A percentile compares a stretch with the other conserved stretches of the same genome.
These are phyloP conservation scores for Geosmithia morbida DNA, from an alignment of 2,329 filamentous ascomycete species.

Conservation along the genomic window DNA sequence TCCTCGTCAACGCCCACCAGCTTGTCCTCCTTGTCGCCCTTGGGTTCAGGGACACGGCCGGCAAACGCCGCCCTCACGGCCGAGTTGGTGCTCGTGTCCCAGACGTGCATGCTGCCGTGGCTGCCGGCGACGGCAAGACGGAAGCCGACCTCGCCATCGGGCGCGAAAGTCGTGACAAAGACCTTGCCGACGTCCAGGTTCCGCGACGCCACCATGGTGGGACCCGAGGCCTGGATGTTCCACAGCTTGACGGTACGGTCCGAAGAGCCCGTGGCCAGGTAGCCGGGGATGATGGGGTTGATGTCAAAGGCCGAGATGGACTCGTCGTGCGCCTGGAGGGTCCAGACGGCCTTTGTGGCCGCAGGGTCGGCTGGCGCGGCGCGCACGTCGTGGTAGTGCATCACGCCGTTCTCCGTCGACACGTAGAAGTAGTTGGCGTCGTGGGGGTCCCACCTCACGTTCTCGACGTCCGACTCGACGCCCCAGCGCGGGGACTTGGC, in stretches of 20 bases:
- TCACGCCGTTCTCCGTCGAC: conserved; percentile 78
- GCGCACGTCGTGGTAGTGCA: conserved; percentile 85
- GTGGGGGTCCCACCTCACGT: conserved; percentile 84
- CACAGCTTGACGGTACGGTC: conserved; percentile 95
- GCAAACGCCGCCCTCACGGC: conserved; percentile 78
- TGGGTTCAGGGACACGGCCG: conserved; percentile 39
- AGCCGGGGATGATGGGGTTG: conserved; percentile 80
- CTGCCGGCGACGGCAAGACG: conserved; percentile 86
- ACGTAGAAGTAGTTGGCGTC: conserved; percentile 90
- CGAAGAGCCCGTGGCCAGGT: conserved; percentile 82
- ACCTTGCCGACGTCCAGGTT: conserved; percentile 92
- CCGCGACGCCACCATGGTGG: conserved; percentile 79
- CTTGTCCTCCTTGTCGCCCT: conserved; percentile 53
- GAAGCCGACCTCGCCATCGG: conserved; percentile 83
- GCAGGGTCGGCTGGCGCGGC: conserved; percentile 59
- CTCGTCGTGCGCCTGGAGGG: conserved; percentile 87
- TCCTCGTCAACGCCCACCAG: conserved; percentile 59
- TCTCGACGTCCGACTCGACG: conserved; percentile 92
- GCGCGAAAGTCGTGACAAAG: conserved; percentile 81
- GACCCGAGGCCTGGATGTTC: conserved; percentile 72
- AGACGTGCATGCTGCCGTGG: conserved; percentile 83
- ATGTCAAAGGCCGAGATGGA: conserved; percentile 86
- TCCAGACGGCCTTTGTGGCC: conserved; percentile 78
- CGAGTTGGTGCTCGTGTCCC: conserved; percentile 90
- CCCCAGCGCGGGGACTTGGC: conserved; percentile 74